A percentile compares a stretch with the other conserved stretches of the same genome.
Evolutionary conservation across 805 yeast species (phyloP).

Genomic region (Candida takata): DNA sequence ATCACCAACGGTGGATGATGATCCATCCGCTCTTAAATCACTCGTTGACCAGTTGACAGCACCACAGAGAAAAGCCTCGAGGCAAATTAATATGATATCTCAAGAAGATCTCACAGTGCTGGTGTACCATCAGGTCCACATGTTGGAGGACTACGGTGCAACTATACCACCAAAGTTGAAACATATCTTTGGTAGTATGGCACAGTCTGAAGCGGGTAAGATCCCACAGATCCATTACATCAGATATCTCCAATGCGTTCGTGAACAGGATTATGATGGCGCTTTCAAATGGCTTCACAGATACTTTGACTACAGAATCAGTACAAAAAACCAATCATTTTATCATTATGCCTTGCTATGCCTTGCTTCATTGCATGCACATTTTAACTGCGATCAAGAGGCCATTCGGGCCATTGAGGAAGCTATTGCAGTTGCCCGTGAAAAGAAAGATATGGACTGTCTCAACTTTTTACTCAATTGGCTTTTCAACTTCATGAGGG

Average conservation of each 20-base stretch:
- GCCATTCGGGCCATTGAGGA: conserved; percentile 80
- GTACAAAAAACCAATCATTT: conserved; percentile 51
- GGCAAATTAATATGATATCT: conserved; percentile 34
- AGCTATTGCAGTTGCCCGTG: conserved; percentile 83
- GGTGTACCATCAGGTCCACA: conserved; percentile 45
- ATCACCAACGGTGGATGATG: conserved; percentile 17
- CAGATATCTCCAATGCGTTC: conserved; percentile 51
- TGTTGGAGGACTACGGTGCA: conserved; percentile 45
- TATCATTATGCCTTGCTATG: conserved; percentile 76
- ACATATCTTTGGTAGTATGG: conserved; percentile 37
- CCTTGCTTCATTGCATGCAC: conserved; percentile 63
- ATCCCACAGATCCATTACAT: conserved; percentile 48
- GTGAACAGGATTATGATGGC: conserved; percentile 50
- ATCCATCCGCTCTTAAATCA: conserved; percentile 13
- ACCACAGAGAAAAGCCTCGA: conserved; percentile 2
- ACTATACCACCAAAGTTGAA: conserved; percentile 39
- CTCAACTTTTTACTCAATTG: conserved; percentile 67
- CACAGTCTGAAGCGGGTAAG: conserved; percentile 36
- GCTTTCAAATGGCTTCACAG: conserved; percentile 49
- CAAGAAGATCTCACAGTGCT: conserved; percentile 44
- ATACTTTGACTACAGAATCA: conserved; percentile 73
- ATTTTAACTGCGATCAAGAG: conserved; percentile 49
- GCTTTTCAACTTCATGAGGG: conserved; percentile 63
- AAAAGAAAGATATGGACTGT: conserved; percentile 68
- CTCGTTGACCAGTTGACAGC: conserved; percentile 6